Base-by-base conservation (phyloP, 2,329 filamentous ascomycete species). In the Paraconiothyrium sp. region DNA sequence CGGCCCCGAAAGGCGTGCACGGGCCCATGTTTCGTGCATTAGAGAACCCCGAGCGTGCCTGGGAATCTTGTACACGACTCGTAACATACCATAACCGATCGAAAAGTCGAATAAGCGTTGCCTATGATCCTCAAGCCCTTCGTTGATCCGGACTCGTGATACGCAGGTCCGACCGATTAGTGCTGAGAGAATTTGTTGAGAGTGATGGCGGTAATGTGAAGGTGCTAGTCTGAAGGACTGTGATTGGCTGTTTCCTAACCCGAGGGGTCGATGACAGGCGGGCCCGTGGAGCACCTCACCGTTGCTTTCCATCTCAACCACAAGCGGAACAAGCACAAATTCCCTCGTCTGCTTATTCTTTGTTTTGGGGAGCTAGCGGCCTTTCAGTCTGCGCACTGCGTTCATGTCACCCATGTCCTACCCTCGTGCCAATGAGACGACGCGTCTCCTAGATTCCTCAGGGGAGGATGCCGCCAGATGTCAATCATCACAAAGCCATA, bases 1-100 rank as follows among this genome's bases (percentile, higher is more conserved):
- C 57, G 57, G 57, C 30, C 58, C 58, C 58, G 58, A 60, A 37
- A 46, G 10, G 50, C 20, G 41, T 47, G 51, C 58, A 59, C 43
- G 35, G 58, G 20, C 39, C 41, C 20, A 22, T 41, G 22, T 14
- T 3, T 54, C 35, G 50, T 54, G 37, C 4, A 44, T 43, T 43
- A 43, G 50, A 43, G n/a, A 22, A 30, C 22, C 24, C 50, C 50
- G 49, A 39, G 34, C 22, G 34, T 37, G 35, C 35, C 35, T 4
- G 6, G 24, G 1, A 30, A 4, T 4, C 37, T 32, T 32, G 7
- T 6, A 49, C 46, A 14, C 4, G 4, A 6, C 10, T 11, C 22
- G 3, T 22, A 27, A 32, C 14, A 49, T 22, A 27, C n/a, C 14
- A 49, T 13, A 49, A 7, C 3, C 34, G 27, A 30, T 30, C 4